Conservation (phyloP, 179 eudicot species). For the Silene vulgaris region DNA sequence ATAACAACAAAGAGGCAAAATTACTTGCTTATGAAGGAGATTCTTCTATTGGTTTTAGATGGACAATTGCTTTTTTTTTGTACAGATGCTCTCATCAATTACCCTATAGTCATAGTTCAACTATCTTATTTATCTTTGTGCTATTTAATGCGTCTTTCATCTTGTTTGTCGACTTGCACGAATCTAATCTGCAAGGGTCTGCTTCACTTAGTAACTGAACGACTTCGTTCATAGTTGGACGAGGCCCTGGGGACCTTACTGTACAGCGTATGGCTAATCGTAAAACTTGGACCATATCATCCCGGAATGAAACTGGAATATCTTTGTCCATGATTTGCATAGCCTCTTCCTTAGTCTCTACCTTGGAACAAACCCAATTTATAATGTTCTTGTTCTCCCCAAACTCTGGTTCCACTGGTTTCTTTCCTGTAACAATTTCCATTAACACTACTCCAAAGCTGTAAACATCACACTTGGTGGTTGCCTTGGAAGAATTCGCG, state of each 20-base stretch:
- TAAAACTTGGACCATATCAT: constrained; percentile 71
- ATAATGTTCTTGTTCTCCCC: constrained; percentile 89
- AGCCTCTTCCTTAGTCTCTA: constrained; percentile 72
- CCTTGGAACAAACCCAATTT: constrained; percentile 69
- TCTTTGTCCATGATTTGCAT: constrained; percentile 62
- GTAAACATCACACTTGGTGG: constrained; percentile 90
- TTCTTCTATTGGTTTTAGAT: constrained; percentile 27
- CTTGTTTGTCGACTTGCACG: constrained; percentile 49
- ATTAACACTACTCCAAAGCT: constrained; percentile 75
- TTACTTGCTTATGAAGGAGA: constrained; percentile 24
- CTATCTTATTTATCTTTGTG: constrained; percentile 33
- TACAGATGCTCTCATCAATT: constrained; percentile 34
- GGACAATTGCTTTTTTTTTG: constrained; percentile 24
- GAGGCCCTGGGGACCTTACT: constrained; percentile 44
- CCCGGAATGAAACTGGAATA: constrained; percentile 48
- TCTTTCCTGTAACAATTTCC: constrained; percentile 86
- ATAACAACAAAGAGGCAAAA: constrained; percentile 23
- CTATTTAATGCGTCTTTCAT: constrained; percentile 35
- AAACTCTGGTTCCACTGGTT: constrained; percentile 80
- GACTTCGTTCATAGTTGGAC: constrained; percentile 82
- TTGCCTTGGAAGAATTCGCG: constrained; percentile 82
- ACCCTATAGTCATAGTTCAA: constrained; percentile 26
- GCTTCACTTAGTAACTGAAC: constrained; percentile 69
- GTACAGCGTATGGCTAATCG: constrained; percentile 74
- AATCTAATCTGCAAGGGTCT: constrained; percentile 59